phyloP scores from a whole-genome alignment of 495 filamentous ascomycete species.

The Aspergillus ellipticus region DNA sequence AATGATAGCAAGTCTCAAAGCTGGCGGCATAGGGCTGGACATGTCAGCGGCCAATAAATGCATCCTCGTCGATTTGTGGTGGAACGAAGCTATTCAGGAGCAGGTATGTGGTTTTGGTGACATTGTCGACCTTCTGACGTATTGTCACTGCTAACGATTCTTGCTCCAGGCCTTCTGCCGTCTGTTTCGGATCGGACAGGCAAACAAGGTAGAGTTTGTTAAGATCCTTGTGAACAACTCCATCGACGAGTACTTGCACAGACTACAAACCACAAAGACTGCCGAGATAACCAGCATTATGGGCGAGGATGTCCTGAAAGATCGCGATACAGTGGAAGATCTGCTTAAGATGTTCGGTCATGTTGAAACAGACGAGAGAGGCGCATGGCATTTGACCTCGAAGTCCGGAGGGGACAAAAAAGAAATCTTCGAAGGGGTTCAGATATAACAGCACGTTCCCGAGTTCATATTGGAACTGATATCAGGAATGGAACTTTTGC shows the following conservation, averaged over 20 bases:
- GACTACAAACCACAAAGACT: conserved; percentile 29
- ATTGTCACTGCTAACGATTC: neutral
- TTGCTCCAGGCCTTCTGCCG: conserved; percentile 55
- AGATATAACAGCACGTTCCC: neutral
- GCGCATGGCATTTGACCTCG: neutral
- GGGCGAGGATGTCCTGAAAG: conserved; percentile 16
- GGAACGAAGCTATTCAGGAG: conserved; percentile 47
- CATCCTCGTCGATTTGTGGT: conserved; percentile 58
- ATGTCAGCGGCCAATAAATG: conserved; percentile 55
- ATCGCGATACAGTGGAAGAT: neutral
- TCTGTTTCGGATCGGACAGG: conserved; percentile 61
- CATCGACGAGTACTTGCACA: conserved; percentile 50
- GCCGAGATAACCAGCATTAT: conserved; percentile 26
- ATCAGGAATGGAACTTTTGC: no score
- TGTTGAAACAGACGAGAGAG: neutral
- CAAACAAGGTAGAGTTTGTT: conserved; percentile 48
- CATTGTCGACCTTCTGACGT: neutral
- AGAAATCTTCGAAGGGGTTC: neutral
- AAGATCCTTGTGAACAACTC: conserved; percentile 47
- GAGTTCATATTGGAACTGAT: no score
- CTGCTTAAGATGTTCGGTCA: conserved; percentile 17
- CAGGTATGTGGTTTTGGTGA: conserved; percentile 51
- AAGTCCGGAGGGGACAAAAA: neutral
- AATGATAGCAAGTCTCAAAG: conserved; percentile 42
- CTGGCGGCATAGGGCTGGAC: conserved; percentile 50